Conservation (phyloP, 768 basidiomycete species). For the Chalciporus sphaerocephalus region DNA sequence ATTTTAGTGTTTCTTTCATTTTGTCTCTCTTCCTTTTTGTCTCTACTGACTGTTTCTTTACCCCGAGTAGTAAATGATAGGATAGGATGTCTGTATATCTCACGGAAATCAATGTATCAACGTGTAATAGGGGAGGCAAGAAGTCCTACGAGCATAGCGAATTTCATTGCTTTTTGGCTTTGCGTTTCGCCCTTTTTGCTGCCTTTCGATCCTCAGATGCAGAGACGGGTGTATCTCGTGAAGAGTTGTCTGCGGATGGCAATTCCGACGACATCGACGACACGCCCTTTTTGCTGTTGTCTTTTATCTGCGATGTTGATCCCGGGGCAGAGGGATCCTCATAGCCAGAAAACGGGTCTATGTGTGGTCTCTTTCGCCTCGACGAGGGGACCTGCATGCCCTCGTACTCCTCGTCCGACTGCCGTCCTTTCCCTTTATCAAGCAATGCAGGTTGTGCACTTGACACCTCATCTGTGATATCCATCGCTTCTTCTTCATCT, state of each 20-base stretch:
- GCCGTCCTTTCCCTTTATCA: constrained; percentile 38
- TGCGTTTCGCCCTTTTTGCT: constrained; percentile 35
- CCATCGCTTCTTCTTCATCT: constrained; percentile 10
- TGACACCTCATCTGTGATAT: background rate
- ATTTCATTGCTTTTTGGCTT: constrained; percentile 23
- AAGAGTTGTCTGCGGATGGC: constrained; percentile 4
- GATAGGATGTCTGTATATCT: constrained; percentile 11
- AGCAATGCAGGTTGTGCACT: background rate
- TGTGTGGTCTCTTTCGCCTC: constrained; percentile 48
- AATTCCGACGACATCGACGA: background rate
- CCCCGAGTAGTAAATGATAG: constrained; percentile 13
- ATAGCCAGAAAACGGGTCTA: constrained; percentile 69
- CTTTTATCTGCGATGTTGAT: background rate
- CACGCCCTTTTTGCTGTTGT: constrained; percentile 11
- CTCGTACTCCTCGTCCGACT: constrained; percentile 23
- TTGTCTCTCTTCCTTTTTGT: constrained; percentile 9
- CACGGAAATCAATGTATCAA: constrained; percentile 15
- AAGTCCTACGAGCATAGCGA: constrained; percentile 10
- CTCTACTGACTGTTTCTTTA: constrained; percentile 11
- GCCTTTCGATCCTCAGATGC: constrained; percentile 22
- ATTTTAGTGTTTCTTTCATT: constrained; percentile 24
- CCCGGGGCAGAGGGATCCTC: constrained; percentile 17
- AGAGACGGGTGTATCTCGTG: constrained; percentile 21
- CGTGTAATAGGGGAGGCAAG: background rate
- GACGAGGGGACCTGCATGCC: constrained; percentile 12